phyloP scores from a whole-genome alignment of 2,329 filamentous ascomycete genomes.

The Myotisia sp. region DNA sequence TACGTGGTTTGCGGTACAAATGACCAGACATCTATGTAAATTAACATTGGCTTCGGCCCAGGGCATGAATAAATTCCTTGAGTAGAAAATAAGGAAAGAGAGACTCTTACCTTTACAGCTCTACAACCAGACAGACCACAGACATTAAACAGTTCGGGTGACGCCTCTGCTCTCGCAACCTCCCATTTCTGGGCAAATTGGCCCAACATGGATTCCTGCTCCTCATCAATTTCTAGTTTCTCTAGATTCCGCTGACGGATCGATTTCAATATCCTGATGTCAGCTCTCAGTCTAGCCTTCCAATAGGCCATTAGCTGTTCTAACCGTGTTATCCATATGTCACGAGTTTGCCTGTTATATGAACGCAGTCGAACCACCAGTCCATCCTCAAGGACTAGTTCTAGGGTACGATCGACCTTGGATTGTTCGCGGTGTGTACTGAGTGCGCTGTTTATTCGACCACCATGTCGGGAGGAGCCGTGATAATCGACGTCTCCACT shows the following conservation, averaged over 20 bases:
- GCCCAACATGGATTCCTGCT: conserved; percentile 49
- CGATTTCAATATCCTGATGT: conserved; percentile 43
- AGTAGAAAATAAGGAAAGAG: not conserved
- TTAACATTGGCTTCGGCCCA: not conserved
- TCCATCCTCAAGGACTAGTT: conserved; percentile 47
- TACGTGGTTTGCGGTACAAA: conserved; percentile 50
- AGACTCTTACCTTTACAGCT: conserved; percentile 35
- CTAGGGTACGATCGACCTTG: conserved; percentile 45
- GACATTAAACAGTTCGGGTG: conserved; percentile 51
- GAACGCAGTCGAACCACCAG: conserved; percentile 48
- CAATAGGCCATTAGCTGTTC: conserved; percentile 46
- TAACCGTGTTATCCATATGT: conserved; percentile 49
- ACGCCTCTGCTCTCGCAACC: conserved; percentile 49
- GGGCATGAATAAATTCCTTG: not conserved
- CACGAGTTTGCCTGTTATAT: conserved; percentile 42
- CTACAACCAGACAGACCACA: conserved; percentile 51
- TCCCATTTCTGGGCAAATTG: conserved; percentile 57
- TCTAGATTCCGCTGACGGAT: conserved; percentile 45
- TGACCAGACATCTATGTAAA: conserved; percentile 40
- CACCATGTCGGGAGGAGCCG: conserved; percentile 31
- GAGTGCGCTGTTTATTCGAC: conserved; percentile 5
- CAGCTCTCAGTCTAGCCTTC: conserved; percentile 41
- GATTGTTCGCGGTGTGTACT: conserved; percentile 39
- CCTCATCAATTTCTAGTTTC: conserved; percentile 49
- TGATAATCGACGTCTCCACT: conserved; percentile 44